A percentile compares a stretch with the other conserved stretches of the same genome.
phyloP scores from a whole-genome alignment of 768 basidiomycete species.

The Floccularia luteovirens region DNA sequence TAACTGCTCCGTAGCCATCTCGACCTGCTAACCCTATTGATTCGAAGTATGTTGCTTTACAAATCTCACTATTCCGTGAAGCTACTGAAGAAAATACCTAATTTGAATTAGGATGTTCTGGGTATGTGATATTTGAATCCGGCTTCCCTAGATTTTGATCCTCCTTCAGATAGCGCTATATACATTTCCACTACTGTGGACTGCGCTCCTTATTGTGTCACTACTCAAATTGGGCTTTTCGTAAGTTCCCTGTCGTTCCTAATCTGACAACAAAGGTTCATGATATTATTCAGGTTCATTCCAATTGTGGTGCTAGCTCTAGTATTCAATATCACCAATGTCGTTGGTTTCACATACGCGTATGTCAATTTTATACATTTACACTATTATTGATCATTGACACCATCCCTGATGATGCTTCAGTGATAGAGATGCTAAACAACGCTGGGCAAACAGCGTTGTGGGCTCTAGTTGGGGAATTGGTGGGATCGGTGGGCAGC shows the following conservation, averaged over 20 bases:
- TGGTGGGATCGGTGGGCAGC: conserved; percentile 78
- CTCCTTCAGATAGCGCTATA: conserved; percentile 73
- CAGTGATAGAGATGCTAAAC: conserved; percentile 90
- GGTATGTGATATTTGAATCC: conserved; percentile 37
- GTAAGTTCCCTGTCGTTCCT: conserved; percentile 39
- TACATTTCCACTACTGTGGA: conserved; percentile 84
- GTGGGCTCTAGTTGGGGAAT: conserved; percentile 65
- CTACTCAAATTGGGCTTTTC: conserved; percentile 82
- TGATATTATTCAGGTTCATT: conserved; percentile 55
- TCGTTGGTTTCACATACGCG: conserved; percentile 96
- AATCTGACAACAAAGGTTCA: neutral
- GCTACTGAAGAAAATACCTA: conserved; percentile 4
- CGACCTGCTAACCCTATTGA: conserved; percentile 85
- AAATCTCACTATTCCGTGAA: neutral
- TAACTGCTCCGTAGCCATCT: conserved; percentile 51
- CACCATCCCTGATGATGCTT: no score
- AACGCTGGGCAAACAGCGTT: conserved; percentile 78
- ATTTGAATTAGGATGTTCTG: conserved; percentile 73
- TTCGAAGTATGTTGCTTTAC: conserved; percentile 51
- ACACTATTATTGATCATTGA: conserved; percentile 8
- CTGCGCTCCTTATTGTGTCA: conserved; percentile 80
- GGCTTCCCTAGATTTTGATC: neutral
- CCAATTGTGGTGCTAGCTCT: conserved; percentile 92
- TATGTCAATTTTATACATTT: conserved; percentile 26
- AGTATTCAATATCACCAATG: conserved; percentile 94